Evolutionary conservation across 805 yeast genomes (phyloP), one percentile per base, ranked within the genome.

Genomic region (Pichia heedii): DNA sequence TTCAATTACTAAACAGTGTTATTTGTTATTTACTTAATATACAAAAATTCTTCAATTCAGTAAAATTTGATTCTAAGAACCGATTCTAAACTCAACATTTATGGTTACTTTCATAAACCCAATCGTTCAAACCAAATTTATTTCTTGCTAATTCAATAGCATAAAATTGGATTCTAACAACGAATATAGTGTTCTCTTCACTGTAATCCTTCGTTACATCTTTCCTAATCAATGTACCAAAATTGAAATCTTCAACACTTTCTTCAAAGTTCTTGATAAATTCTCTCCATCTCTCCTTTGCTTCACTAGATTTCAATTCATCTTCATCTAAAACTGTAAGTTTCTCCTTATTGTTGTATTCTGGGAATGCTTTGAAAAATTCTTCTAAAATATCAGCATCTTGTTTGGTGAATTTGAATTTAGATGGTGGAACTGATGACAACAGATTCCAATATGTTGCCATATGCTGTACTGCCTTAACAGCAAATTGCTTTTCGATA

Each of bases 401-500:
- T 50, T 67, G 73, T 56, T 76, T 71, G 40, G 93, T 83, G 48
- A 84, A 69, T 60, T 78, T 83, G 50, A 90, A 71, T 53, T 74
- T 76, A 36, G 93, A 75, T n/a, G 95, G 97, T 48, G 82, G 79
- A 44, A 88, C 68, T 53, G 77, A 77, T 45, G 74, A 74, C 43
- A 93, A 66, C 46, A 93, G 64, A 39, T 73, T 71, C 96, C 96
- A 93, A 74, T 90, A 93, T 1, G 96, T 81, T 59, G 87, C 95
- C 46, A 95, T 93, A 63, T 93, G 97, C 64, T 77, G 80, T 16
- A 93, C 98, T 5, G 97, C 98, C 66, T 84, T 86, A 47, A 93
- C 98, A 35, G 98, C 97, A 59, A 93, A 93, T 69, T 93, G 97
- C 73, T 79, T 87, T 66, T 93, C 98, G 57, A 93, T 87, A 56